Base-by-base conservation (phyloP, 169 alveolate genomes). In the Cryptosporidium tyzzeri region DNA sequence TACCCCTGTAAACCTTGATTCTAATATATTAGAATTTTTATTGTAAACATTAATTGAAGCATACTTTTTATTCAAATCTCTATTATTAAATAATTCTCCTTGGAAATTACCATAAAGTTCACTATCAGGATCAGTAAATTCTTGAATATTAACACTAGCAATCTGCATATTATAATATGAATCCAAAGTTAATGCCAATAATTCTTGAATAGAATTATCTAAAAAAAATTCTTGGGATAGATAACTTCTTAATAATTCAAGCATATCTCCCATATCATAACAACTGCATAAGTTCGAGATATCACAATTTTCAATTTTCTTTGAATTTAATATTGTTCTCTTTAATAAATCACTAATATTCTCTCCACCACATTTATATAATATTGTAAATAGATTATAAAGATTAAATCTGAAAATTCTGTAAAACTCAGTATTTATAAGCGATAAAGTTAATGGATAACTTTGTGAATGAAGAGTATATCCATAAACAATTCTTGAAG, bases 301-400 rank as follows among this genome's bases (percentile, higher is more conserved):
- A 14, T 85, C 92, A 70, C 94, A 92, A 44, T 92, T 92, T 23
- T 84, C 84, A 65, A 92, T 67, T 59, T 84, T 85, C 71, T 73
- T 80, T 61, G 93, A 70, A 53, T 85, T 73, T 4, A 91, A 53
- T 16, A 89, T 73, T 45, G 94, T 89, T 37, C 84, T 85, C 69
- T 71, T 69, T 23, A 92, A 73, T 21, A 68, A 55, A 10, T 68
- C 71, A 14, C 92, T 41, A 7, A 92, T 89, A 23, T 55, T 33
- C 31, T 91, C 92, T 7, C 94, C 94, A 21, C 94, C 94, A 91
- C 94, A 92, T 12, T 84, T 68, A 33, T 84, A 85, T 33, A 92
- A 73, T 55, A 84, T 61, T 69, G 85, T 37, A 74, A 70, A 74
- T 16, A 92, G 85, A 48, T 85, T 86, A 55, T 92, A 91, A 10